phyloP scores from a whole-genome alignment of 306 rosid genomes.

The Sindora glabra region DNA sequence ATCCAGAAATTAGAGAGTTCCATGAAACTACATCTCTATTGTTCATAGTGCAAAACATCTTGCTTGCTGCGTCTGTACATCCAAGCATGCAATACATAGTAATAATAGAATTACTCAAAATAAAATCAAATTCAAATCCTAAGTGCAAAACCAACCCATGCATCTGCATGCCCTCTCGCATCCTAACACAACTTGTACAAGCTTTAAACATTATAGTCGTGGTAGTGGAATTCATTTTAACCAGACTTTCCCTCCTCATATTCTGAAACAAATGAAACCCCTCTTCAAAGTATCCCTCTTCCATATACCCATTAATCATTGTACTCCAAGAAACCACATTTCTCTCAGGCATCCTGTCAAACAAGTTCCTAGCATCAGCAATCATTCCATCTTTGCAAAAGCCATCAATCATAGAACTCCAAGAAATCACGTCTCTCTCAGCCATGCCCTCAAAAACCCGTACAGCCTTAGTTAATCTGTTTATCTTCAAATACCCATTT shows the following conservation, averaged over 20 bases:
- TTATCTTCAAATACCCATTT: constrained; percentile 57
- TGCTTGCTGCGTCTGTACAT: constrained; percentile 36
- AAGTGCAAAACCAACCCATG: constrained; percentile 48
- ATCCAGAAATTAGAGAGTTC: constrained; percentile 77
- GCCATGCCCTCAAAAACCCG: constrained; percentile 43
- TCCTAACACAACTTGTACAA: constrained; percentile 45
- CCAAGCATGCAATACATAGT: constrained; percentile 61
- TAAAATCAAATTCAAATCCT: constrained; percentile 56
- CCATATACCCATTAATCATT: constrained; percentile 72
- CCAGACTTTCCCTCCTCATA: constrained; percentile 59
- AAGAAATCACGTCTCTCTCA: constrained; percentile 61
- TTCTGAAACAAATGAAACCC: constrained; percentile 56
- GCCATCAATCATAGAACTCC: constrained; percentile 76
- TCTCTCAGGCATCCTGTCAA: constrained; percentile 57
- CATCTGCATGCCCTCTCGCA: constrained; percentile 58
- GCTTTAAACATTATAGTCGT: constrained; percentile 52
- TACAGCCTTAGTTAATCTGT: constrained; percentile 38
- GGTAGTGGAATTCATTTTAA: constrained; percentile 58
- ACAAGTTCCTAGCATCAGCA: constrained; percentile 50
- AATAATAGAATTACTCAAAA: constrained; percentile 51
- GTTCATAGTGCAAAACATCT: constrained; percentile 33
- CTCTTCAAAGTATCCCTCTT: constrained; percentile 37
- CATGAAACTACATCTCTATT: constrained; percentile 54
- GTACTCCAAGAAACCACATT: constrained; percentile 76
- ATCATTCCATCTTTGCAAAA: constrained; percentile 59